Percentiles rank a stretch among this genome's conserved stretches.
Conservation (phyloP, 1,139 yeast species). For the Trichomonascaceae sp. region DNA sequence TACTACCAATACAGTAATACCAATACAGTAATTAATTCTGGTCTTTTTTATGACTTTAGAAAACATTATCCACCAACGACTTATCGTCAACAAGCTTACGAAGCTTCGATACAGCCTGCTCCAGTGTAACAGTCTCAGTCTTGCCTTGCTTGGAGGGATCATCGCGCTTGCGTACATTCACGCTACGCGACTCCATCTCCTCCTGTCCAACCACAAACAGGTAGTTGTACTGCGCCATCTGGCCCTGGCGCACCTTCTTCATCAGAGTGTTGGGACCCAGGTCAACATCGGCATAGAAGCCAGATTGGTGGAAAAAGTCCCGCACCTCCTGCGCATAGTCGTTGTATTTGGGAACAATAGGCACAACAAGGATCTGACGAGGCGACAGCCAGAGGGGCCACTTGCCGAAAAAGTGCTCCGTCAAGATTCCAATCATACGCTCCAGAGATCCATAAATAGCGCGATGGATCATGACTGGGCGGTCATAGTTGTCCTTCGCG, state of each 20-base stretch:
- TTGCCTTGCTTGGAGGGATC: constrained; percentile 76
- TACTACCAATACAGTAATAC: too few species aligned
- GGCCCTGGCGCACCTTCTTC: constrained; percentile 94
- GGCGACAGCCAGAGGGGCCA: constrained; percentile 99
- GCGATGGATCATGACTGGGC: constrained; percentile 98
- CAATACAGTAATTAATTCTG: neutral
- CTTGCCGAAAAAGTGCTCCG: constrained; percentile 94
- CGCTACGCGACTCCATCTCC: constrained; percentile 65
- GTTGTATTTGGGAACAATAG: constrained; percentile 85
- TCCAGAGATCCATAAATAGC: constrained; percentile 96
- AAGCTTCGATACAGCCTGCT: constrained; percentile 57
- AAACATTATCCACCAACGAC: constrained; percentile 12
- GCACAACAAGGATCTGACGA: constrained; percentile 87
- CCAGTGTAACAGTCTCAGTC: constrained; percentile 67
- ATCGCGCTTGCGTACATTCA: constrained; percentile 89
- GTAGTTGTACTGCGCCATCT: constrained; percentile 82
- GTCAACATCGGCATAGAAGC: constrained; percentile 86
- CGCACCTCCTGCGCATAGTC: constrained; percentile 78
- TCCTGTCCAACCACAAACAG: constrained; percentile 94
- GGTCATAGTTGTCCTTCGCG: constrained; percentile 17
- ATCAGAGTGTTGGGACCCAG: constrained; percentile 87
- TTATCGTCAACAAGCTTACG: constrained; percentile 19
- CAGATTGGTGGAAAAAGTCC: constrained; percentile 50
- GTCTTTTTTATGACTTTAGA: constrained; percentile 6
- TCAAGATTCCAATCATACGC: constrained; percentile 94